These are phyloP conservation scores for Elsinoe ampelina DNA, from an alignment of 2,329 filamentous ascomycete species.

Conservation along the genomic window DNA sequence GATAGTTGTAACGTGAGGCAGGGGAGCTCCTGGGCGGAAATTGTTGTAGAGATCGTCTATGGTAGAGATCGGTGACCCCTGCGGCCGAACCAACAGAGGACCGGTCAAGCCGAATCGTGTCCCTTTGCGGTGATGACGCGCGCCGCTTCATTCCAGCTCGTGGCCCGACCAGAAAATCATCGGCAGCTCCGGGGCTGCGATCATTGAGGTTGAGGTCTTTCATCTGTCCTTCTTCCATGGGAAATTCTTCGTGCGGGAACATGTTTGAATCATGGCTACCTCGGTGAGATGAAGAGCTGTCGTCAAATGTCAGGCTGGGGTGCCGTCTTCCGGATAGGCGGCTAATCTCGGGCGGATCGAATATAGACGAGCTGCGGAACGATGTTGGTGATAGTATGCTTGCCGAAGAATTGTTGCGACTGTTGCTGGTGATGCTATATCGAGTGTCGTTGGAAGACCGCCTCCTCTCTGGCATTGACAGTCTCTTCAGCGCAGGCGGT, in stretches of 20 bases:
- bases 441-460: slow-evolving; percentile 32
- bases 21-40: slow-evolving; percentile 48
- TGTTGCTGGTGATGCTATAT: slow-evolving; percentile 21
- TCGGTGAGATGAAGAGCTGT: slow-evolving; percentile 43
- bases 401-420: slow-evolving; percentile 30
- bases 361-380: slow-evolving; percentile 35
- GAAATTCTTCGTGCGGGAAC: slow-evolving; percentile 42
- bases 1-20: slow-evolving; percentile 42
- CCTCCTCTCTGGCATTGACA: slow-evolving; percentile 37
- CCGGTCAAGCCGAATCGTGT: slow-evolving; percentile 41
- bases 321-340: slow-evolving; percentile 30
- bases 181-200: slow-evolving; percentile 37
- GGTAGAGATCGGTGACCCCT: slow-evolving; percentile 41
- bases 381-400: slow-evolving; percentile 37
- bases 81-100: slow-evolving; percentile 35
- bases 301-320: slow-evolving; percentile 29
- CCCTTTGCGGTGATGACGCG: slow-evolving; percentile 54
- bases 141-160: slow-evolving; percentile 53
- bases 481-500: slow-evolving; percentile 35
- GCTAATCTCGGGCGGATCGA: slow-evolving; percentile 21
- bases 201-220: slow-evolving; percentile 46
- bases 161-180: slow-evolving; percentile 35
- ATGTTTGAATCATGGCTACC: slow-evolving; percentile 55
- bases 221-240: slow-evolving; percentile 46
- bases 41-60: slow-evolving; percentile 47